Evolutionary conservation across 441 rosid genomes (phyloP).

Genomic region (Syzygium malaccense): DNA sequence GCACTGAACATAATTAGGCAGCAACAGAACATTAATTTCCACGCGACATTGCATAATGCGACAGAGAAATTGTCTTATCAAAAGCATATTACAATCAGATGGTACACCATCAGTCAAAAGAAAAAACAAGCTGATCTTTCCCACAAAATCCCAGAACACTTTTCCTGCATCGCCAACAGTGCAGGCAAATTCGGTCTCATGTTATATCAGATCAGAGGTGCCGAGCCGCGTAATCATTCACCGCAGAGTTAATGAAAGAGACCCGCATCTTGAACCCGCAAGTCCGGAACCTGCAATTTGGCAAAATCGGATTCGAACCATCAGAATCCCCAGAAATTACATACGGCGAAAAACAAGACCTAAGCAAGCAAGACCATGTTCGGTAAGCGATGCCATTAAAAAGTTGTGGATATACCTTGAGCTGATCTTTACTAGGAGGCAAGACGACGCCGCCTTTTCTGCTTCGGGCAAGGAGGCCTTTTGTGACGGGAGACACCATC

Average conservation of each 20-base stretch:
- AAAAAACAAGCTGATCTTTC: background rate
- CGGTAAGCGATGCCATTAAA: background rate
- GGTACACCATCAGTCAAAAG: background rate
- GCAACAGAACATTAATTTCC: background rate
- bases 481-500: slow-evolving; percentile 74
- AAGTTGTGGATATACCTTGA: slow-evolving; percentile 27
- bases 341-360: background rate
- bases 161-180: background rate
- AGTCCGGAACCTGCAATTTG: slow-evolving; percentile 30
- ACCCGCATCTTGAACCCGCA: slow-evolving; percentile 24
- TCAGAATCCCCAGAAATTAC: background rate
- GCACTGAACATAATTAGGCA: background rate
- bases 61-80: background rate
- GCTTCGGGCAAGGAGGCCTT: slow-evolving; percentile 75
- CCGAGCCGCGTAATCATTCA: background rate
- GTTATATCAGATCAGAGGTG: background rate
- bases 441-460: slow-evolving; percentile 44
- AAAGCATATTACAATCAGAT: background rate
- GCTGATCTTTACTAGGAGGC: slow-evolving; percentile 50
- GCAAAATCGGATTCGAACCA: background rate
- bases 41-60: background rate
- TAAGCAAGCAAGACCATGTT: background rate
- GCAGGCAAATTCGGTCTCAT: background rate
- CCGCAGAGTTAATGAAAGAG: slow-evolving; percentile 6
- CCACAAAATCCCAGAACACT: background rate